Conservation (phyloP, 371 early-diverging fungal genomes). For the Funneliformis caledonium region DNA sequence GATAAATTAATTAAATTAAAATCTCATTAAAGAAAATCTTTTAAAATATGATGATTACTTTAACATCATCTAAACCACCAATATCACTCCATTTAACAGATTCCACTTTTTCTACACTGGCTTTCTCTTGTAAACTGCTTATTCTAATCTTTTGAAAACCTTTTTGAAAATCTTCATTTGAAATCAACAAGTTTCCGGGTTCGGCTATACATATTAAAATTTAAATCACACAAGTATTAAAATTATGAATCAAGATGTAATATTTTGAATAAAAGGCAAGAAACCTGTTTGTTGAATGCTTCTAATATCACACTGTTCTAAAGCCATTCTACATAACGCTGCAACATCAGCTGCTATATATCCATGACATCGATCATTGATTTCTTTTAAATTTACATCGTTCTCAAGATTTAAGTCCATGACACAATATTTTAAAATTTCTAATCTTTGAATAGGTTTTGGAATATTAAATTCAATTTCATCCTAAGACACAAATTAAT, state of each 20-base stretch:
- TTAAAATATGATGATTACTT: conserved; percentile 54
- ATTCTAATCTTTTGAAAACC: conserved; percentile 49
- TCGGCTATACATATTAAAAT: conserved; percentile 38
- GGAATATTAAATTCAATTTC: conserved; percentile 57
- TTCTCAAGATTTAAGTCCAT: not conserved
- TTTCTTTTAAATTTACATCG: conserved; percentile 35
- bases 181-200: conserved; percentile 41
- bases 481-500: conserved; percentile 42
- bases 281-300: conserved; percentile 29
- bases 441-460: conserved; percentile 55
- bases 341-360: conserved; percentile 63
- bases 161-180: conserved; percentile 43
- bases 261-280: not conserved
- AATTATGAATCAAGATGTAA: not conserved
- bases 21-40: not conserved
- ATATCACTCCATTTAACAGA: conserved; percentile 84
- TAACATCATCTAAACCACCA: conserved; percentile 92
- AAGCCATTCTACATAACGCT: conserved; percentile 56
- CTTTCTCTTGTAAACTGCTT: conserved; percentile 46
- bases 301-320: conserved; percentile 36
- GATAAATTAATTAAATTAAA: not conserved
- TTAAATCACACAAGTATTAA: not conserved
- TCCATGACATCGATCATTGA: conserved; percentile 58
- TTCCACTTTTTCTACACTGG: conserved; percentile 59
- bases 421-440: conserved; percentile 49